Evolutionary conservation across 1,284 basidiomycete species (phyloP).

Genomic region (Vanrija sp.): DNA sequence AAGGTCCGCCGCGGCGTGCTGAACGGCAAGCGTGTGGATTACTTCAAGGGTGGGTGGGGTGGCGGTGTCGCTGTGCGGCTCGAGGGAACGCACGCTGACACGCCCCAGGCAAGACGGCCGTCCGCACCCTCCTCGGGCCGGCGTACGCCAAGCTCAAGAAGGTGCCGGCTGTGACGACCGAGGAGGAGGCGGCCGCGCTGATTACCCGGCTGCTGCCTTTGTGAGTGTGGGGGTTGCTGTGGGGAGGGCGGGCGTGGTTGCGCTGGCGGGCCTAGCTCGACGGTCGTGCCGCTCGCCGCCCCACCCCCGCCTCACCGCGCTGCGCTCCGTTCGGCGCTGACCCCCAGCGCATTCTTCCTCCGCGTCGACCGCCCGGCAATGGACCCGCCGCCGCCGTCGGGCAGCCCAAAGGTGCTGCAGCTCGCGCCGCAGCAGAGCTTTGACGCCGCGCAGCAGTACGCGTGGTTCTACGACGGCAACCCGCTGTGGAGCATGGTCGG

Average conservation of each 20-base stretch:
- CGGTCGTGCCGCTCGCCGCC: too few species aligned
- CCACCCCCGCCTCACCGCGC: constrained; percentile 10
- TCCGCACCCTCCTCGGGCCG: constrained; percentile 86
- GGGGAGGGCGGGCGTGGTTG: background rate
- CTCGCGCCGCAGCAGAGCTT: constrained; percentile 79
- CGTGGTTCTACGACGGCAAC: constrained; percentile 94
- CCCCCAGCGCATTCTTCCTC: constrained; percentile 70
- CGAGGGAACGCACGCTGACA: constrained; percentile 1
- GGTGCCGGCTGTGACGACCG: constrained; percentile 69
- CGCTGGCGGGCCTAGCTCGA: too few species aligned
- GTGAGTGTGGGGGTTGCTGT: constrained; percentile 32
- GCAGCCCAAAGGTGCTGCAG: constrained; percentile 72
- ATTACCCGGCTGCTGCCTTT: constrained; percentile 68
- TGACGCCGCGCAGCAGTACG: constrained; percentile 70
- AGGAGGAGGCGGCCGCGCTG: constrained; percentile 69
- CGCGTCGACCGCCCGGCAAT: constrained; percentile 68
- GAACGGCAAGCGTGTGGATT: constrained; percentile 92
- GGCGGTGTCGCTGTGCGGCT: too few species aligned
- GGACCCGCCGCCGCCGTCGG: constrained; percentile 57
- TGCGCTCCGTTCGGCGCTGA: too few species aligned
- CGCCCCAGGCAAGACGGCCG: constrained; percentile 73
- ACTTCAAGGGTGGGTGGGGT: constrained; percentile 80
- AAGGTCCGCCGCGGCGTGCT: constrained; percentile 85
- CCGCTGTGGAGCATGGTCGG: constrained; percentile 93
- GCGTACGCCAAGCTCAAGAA: constrained; percentile 85